Conservation (phyloP, 768 basidiomycete genomes). For the Phallus indusiatus region DNA sequence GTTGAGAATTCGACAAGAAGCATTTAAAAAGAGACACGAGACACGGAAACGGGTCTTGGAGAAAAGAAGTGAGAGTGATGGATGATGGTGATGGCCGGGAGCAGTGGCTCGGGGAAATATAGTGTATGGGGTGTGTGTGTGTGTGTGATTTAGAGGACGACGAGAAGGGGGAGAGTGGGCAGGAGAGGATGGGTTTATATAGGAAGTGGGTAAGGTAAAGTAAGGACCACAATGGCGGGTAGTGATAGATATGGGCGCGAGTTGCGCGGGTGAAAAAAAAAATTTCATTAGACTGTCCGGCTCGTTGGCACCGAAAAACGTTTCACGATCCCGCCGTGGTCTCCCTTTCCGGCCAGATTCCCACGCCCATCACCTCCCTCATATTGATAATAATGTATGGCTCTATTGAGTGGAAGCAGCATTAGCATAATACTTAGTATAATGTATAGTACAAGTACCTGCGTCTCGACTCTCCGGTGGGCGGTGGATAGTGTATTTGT, state of each 20-base stretch:
- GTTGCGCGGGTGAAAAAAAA: slow-evolving; percentile 2
- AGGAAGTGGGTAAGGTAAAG: neutral
- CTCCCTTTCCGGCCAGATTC: neutral
- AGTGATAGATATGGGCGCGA: slow-evolving; percentile 5
- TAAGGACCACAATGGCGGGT: neutral
- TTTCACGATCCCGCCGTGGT: slow-evolving; percentile 9
- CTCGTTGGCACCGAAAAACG: slow-evolving; percentile 10
- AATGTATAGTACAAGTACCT: no score
- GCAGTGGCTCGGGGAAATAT: neutral
- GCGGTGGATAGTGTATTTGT: no score
- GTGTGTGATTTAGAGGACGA: neutral
- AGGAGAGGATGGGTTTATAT: neutral
- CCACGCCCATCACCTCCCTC: neutral
- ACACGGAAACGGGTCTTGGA: no score
- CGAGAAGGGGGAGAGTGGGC: neutral
- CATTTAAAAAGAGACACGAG: slow-evolving; percentile 15
- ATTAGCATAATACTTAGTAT: no score
- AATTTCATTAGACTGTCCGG: slow-evolving; percentile 2
- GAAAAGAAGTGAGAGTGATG: neutral
- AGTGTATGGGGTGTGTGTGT: no score
- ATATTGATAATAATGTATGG: no score
- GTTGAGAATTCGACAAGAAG: slow-evolving; percentile 60
- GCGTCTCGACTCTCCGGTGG: no score
- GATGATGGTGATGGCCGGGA: neutral
- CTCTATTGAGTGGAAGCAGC: neutral